Percentiles rank a stretch among this genome's conserved stretches.
These are phyloP conservation scores for Coffea humblotiana DNA, from an alignment of 305 asterid species.

Conservation along the genomic window DNA sequence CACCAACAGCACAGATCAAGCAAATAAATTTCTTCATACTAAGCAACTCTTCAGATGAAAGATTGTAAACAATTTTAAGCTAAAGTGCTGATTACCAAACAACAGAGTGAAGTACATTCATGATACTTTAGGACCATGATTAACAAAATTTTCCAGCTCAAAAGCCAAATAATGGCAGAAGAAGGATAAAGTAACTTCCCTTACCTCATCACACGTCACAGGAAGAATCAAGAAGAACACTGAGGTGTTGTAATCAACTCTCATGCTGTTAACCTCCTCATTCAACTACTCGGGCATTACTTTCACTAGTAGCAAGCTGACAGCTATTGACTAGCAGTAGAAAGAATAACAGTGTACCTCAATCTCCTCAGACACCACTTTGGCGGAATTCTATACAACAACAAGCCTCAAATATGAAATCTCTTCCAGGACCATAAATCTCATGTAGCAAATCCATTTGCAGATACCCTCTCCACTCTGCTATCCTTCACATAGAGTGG, in stretches of 20 bases:
- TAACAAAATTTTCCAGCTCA: constrained; percentile 2
- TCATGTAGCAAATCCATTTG: constrained; percentile 22
- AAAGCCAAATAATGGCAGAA: constrained; percentile 3
- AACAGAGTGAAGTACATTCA: constrained; percentile 1
- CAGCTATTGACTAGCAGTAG: not conserved
- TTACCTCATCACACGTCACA: not conserved
- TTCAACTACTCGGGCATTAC: not conserved
- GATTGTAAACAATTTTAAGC: not conserved
- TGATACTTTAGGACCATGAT: not conserved
- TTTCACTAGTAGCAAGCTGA: not conserved
- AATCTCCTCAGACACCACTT: not conserved
- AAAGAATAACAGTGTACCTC: not conserved
- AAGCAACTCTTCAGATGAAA: not conserved
- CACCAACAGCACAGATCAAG: not conserved
- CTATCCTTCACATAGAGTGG: constrained; percentile 60
- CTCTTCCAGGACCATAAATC: not conserved
- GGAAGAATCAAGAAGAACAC: not conserved
- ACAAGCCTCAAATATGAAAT: not conserved
- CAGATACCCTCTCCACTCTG: constrained; percentile 10
- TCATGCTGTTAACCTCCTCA: not conserved
- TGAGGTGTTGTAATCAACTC: not conserved
- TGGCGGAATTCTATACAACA: not conserved
- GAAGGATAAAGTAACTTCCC: too few species aligned
- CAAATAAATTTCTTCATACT: not conserved
- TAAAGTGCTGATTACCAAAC: not conserved